phyloP scores from a whole-genome alignment of 139 green algal species.

The Chlorella sp. region DNA sequence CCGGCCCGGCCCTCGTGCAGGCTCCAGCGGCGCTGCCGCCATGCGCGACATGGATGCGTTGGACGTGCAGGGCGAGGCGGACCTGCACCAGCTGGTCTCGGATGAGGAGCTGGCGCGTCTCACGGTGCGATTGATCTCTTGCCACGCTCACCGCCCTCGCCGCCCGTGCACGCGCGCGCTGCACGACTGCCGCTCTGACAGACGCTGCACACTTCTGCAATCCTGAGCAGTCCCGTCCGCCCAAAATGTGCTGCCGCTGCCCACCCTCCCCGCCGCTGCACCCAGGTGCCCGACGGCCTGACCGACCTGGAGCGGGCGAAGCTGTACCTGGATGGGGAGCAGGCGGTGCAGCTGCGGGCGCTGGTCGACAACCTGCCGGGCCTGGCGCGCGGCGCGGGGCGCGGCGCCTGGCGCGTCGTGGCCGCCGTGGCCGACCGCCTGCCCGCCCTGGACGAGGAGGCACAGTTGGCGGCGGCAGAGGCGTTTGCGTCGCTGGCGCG shows the following conservation, averaged over 20 bases:
- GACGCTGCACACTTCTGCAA: background rate
- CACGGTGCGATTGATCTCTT: background rate
- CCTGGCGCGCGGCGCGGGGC: conserved; percentile 13
- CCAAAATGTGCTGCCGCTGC: background rate
- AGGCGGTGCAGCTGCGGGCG: conserved; percentile 12
- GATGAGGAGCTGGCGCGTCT: conserved; percentile 8
- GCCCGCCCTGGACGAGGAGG: conserved; percentile 8
- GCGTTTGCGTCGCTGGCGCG: background rate
- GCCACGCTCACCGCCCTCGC: no score
- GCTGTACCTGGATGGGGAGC: conserved; percentile 1
- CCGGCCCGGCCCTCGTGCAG: no score
- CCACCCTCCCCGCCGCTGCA: background rate
- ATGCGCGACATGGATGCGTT: no score
- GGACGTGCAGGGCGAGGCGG: no score
- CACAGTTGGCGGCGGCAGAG: conserved; percentile 3
- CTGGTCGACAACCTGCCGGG: conserved; percentile 21
- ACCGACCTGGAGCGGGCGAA: conserved; percentile 14
- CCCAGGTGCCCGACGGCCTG: conserved; percentile 13
- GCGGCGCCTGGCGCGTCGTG: background rate
- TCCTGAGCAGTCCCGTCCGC: no score
- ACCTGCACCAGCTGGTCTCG: no score
- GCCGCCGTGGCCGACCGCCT: background rate
- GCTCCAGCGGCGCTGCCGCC: no score
- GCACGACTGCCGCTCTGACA: no score
- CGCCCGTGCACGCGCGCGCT: no score